Conservation (phyloP, 2,329 filamentous ascomycete genomes). For the Trichophyton verrucosum region DNA sequence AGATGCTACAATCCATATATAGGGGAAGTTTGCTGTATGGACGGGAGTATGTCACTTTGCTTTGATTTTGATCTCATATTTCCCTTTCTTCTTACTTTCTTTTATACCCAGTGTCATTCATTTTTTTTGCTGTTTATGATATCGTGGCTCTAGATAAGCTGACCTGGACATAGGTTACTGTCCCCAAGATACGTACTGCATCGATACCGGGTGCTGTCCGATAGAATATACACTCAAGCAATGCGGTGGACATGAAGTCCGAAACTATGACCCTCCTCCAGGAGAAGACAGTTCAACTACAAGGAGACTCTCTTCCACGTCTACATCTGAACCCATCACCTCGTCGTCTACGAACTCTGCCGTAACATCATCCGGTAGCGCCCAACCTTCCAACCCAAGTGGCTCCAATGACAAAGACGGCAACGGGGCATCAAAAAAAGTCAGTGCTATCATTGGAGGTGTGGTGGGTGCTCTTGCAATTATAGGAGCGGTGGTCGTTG, state of each 20-base stretch:
- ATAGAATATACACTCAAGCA: neutral
- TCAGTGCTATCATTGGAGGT: neutral
- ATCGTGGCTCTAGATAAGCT: neutral
- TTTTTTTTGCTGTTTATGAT: neutral
- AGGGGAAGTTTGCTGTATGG: constrained; percentile 1
- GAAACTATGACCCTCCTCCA: neutral
- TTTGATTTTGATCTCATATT: neutral
- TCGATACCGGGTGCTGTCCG: neutral
- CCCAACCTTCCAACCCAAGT: neutral
- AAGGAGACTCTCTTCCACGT: neutral
- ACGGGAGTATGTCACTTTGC: constrained; percentile 1
- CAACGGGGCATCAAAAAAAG: neutral
- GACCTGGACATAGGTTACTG: neutral
- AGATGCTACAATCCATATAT: constrained; percentile 3
- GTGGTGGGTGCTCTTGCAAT: neutral
- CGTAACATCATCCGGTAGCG: neutral
- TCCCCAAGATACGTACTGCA: neutral
- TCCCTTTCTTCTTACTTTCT: neutral
- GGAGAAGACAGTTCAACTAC: neutral
- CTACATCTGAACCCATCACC: neutral
- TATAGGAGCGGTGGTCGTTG: neutral
- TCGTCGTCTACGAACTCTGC: neutral
- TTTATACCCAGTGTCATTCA: neutral
- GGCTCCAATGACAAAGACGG: neutral
- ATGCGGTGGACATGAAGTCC: neutral